phyloP scores from a whole-genome alignment of 805 yeast species.

The Saccharomycopsis fermentans region DNA sequence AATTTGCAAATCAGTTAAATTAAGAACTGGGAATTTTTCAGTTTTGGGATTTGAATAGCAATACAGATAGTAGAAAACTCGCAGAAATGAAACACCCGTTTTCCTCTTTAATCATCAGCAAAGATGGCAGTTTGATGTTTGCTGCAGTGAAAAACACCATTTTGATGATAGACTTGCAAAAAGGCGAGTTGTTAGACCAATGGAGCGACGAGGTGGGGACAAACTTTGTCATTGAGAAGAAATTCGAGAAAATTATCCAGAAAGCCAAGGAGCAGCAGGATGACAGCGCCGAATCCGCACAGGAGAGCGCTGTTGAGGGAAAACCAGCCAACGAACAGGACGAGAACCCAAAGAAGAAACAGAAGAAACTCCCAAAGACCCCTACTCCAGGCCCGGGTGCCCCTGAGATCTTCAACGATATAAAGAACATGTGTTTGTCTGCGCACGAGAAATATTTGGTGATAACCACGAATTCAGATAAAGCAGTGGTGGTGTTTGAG shows the following conservation, averaged over 20 bases:
- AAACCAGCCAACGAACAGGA: background rate
- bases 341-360: constrained; percentile 19
- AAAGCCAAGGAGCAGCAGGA: constrained; percentile 27
- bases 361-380: constrained; percentile 35
- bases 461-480: constrained; percentile 74
- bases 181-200: constrained; percentile 37
- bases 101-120: constrained; percentile 42
- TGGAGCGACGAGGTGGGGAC: constrained; percentile 57
- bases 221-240: constrained; percentile 35
- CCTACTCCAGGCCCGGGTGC: constrained; percentile 63
- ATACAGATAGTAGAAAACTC: too few species aligned
- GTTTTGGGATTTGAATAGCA: background rate
- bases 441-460: constrained; percentile 45
- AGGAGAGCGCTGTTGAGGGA: background rate
- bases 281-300: constrained; percentile 18
- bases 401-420: constrained; percentile 54
- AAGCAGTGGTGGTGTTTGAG: constrained; percentile 57
- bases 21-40: too few species aligned
- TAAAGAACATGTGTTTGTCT: constrained; percentile 51
- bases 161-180: constrained; percentile 36
- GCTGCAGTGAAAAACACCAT: constrained; percentile 49
- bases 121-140: constrained; percentile 39
- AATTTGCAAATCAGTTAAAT: too few species aligned
- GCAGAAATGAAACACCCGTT: constrained; percentile 64
- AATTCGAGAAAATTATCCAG: constrained; percentile 34